Conservation (phyloP, 2,329 filamentous ascomycete genomes). For the Aspergillus neoniger region DNA sequence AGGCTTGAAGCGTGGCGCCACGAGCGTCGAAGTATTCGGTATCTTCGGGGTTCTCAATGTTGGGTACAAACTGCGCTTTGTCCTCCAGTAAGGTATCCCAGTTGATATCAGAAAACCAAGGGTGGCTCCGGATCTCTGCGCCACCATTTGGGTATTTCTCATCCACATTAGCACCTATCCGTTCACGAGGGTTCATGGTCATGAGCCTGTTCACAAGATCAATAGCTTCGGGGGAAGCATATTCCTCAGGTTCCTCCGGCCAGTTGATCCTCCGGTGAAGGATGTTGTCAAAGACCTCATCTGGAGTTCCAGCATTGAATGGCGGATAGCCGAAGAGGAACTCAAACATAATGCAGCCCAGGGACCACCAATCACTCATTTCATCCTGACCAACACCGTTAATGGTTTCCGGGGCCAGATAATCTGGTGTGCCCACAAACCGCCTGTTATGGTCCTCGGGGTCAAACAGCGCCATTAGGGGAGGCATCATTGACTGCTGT, state of each 20-base stretch:
- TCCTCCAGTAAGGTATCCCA: slow-evolving; percentile 94
- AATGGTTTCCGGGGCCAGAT: slow-evolving; percentile 94
- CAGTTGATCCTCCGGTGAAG: slow-evolving; percentile 85
- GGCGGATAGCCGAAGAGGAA: slow-evolving; percentile 92
- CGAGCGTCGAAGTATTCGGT: slow-evolving; percentile 96
- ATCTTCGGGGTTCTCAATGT: slow-evolving; percentile 90
- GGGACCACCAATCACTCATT: slow-evolving; percentile 99
- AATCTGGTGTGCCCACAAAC: slow-evolving; percentile 96
- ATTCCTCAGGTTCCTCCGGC: slow-evolving; percentile 79
- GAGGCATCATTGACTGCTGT: slow-evolving; percentile 78
- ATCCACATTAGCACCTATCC: slow-evolving; percentile 81
- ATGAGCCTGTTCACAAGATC: slow-evolving; percentile 93
- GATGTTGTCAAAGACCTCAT: slow-evolving; percentile 97
- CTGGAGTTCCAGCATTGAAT: slow-evolving; percentile 86
- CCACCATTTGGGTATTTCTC: slow-evolving; percentile 83
- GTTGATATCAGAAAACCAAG: slow-evolving; percentile 84
- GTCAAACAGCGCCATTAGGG: slow-evolving; percentile 90
- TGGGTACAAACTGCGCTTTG: slow-evolving; percentile 92
- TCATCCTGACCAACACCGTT: slow-evolving; percentile 94
- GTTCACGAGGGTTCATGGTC: slow-evolving; percentile 76
- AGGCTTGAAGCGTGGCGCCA: slow-evolving; percentile 87
- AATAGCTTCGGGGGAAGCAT: slow-evolving; percentile 83
- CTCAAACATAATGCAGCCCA: slow-evolving; percentile 98
- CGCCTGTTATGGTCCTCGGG: slow-evolving; percentile 89
- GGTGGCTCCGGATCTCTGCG: slow-evolving; percentile 83